Evolutionary conservation across 805 yeast species (phyloP), one percentile per base, ranked within the genome.

Genomic region (Cyberlindnera samutprakarnensis): DNA sequence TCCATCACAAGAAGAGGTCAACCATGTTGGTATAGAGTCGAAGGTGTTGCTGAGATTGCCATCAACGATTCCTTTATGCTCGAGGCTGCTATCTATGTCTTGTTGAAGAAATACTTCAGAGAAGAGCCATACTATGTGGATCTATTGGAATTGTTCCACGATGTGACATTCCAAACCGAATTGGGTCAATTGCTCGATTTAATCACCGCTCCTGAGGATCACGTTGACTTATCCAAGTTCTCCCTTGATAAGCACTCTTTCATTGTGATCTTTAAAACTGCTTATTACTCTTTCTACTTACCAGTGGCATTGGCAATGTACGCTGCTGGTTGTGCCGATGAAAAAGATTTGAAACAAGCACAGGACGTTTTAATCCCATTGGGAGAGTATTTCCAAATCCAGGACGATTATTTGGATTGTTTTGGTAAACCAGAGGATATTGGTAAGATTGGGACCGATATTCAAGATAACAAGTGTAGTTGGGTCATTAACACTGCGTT

Each of bases 401-500:
- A 92, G 66, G 99, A 92, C 57, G 99, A 92, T 60, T 92, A 70
- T 66, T 73, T 92, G 45, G 99, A 92, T 62, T 85, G 96, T 61
- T 92, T 85, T 54, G 99, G 98, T 44, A 86, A 90, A 49, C 96
- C 98, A 26, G 94, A 84, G 55, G 86, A 90, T 53, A 92, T 88
- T 54, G 99, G 99, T 42, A 92, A 92, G 70, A 86, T 92, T 47
- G 99, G 99, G 47, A 92, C 98, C 38, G 99, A 92, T 59, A 92
- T 92, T 54, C 83, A 83, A 65, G 99, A 92, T 63, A 92, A 92
- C 75, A 92, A 92, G 63, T 92, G 99, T 62, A 83, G 96, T 27
- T 92, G 99, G 99, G 78, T 92, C 35, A 73, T 92, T 51, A 92
- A 92, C 69, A 83, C 85, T 47, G 98, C 98, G 7, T 72, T 92